Base-by-base conservation (phyloP, 768 basidiomycete species). In the Lentinus brumalis region DNA sequence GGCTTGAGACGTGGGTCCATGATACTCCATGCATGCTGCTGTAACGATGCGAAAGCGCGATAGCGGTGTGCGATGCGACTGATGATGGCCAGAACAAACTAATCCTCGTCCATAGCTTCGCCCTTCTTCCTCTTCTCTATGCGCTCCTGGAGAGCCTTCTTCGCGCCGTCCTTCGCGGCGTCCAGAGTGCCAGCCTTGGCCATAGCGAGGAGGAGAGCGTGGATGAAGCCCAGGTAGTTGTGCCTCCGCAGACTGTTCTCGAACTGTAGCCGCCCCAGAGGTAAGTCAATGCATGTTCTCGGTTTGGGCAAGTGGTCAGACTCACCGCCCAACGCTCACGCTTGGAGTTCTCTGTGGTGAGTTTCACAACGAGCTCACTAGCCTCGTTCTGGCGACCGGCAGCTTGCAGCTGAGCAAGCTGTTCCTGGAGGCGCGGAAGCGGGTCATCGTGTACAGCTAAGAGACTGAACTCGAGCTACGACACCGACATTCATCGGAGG, bases 401-500 rank as follows among this genome's bases (percentile, higher is more conserved):
- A 75, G 57, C 60, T 75, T 72, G 61, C 68, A 71, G 70, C 82
- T 86, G 53, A 75, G 74, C 62, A 73, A 94, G 73, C 52, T 87
- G 85, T 26, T 78, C 70, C 70, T 86, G 82, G 26, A 98, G 81
- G 5, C 73, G 68, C 12, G 91, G 91, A 29, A 97, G 66, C 32
- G 92, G 90, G 70, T 94, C 91, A 45, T 90, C 86, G 56, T 89
- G 88, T 46, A 99, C 78, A 6, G 92, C 94, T 39, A 97, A 85
- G 39, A 98, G 83, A 73, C 90, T 95, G 79, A 98, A 98, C 71
- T 96, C 92, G 55, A 96, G 80, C 94, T 96, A 26, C 40, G 41
- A 38, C 26, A 53, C 50, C 41, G 1, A 10, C 30, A 53, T 7
- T 54, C 30, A 39, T 42, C 31, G 53, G 40, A 16, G 21, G n/a